phyloP scores from a whole-genome alignment of 108 stramenopile species.

The Fragilaria radians region DNA sequence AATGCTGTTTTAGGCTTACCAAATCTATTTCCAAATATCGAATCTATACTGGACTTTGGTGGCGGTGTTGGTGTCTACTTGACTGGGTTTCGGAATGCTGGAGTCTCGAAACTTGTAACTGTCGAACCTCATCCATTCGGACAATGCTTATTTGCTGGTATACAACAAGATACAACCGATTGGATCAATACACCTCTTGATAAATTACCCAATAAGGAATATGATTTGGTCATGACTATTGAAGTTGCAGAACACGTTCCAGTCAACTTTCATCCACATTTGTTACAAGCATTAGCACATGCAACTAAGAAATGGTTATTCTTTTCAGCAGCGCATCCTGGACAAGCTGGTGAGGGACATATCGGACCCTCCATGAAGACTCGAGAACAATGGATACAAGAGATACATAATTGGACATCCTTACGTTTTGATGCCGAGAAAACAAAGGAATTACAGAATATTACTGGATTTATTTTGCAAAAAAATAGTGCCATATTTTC shows the following conservation, averaged over 20 bases:
- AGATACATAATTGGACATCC: not conserved
- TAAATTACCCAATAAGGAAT: constrained; percentile 4
- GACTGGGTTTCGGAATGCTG: constrained; percentile 1
- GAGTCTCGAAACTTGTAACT: constrained; percentile 3
- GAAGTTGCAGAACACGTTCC: constrained; percentile 19
- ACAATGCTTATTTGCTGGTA: constrained; percentile 4
- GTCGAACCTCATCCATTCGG: constrained; percentile 9
- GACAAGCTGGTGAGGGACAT: constrained; percentile 12
- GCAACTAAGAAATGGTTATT: constrained; percentile 5
- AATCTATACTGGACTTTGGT: constrained; percentile 10
- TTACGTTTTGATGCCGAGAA: not conserved
- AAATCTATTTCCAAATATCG: constrained; percentile 4
- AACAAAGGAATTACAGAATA: not conserved
- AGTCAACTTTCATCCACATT: not conserved
- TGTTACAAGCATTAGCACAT: constrained; percentile 6
- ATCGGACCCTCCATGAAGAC: constrained; percentile 8
- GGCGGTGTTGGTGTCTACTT: constrained; percentile 7
- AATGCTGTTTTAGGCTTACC: constrained; percentile 1
- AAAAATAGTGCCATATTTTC: not conserved
- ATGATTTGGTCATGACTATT: constrained; percentile 16
- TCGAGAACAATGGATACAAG: constrained; percentile 5
- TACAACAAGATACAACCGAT: constrained; percentile 6
- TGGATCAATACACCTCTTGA: constrained; percentile 7
- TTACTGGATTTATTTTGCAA: not conserved
- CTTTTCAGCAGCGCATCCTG: constrained; percentile 11